Conservation (phyloP, 768 basidiomycete genomes). For the Macrolepiota fuliginosa region DNA sequence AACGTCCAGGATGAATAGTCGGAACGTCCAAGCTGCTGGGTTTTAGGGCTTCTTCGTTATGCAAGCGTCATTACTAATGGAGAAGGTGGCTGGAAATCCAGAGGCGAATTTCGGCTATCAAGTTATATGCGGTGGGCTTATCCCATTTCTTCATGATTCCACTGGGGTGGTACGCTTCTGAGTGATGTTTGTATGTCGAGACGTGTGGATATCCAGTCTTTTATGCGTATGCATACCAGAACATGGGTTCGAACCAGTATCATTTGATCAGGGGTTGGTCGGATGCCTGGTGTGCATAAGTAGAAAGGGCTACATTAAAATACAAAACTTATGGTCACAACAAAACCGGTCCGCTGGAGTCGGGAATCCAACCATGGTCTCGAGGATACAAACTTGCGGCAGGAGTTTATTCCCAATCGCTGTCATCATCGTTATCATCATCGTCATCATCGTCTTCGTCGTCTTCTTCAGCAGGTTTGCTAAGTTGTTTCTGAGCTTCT, state of each 20-base stretch:
- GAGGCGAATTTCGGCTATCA: too few species aligned
- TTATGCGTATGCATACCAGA: too few species aligned
- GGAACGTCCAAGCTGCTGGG: too few species aligned
- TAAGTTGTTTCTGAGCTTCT: conserved; percentile 26
- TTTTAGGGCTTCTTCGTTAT: too few species aligned
- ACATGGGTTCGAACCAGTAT: neutral
- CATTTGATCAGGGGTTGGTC: neutral
- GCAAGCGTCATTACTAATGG: too few species aligned
- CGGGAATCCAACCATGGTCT: neutral
- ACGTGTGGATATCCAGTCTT: neutral
- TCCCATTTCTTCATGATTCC: neutral
- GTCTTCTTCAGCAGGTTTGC: conserved; percentile 16
- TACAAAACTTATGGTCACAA: neutral
- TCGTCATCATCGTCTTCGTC: conserved; percentile 25
- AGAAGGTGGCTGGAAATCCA: too few species aligned
- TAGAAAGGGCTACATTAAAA: neutral
- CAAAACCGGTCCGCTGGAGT: neutral
- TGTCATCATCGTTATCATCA: conserved; percentile 37
- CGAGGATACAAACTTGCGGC: neutral
- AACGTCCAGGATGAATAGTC: too few species aligned
- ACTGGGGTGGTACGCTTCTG: too few species aligned
- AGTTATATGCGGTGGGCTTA: neutral
- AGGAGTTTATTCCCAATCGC: conserved; percentile 61
- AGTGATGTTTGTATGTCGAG: neutral
- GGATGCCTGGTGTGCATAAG: neutral